Conservation (phyloP, 2,329 filamentous ascomycete species). For the Claviceps sp. region DNA sequence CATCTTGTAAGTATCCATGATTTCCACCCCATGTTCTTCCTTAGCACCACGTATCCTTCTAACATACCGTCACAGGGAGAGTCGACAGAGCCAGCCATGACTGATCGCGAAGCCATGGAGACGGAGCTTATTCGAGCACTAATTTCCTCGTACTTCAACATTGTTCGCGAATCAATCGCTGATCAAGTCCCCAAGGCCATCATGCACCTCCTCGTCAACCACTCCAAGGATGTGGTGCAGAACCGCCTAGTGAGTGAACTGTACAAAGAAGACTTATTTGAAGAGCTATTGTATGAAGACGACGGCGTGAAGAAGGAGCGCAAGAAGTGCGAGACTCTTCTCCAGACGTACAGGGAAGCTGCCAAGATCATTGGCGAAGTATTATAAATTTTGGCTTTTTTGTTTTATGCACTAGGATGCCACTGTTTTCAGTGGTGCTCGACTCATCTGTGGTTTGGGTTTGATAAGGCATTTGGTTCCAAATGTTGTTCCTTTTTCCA, state of each 20-base stretch:
- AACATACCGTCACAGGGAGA: constrained; percentile 29
- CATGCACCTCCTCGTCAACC: constrained; percentile 97
- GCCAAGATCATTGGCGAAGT: constrained; percentile 98
- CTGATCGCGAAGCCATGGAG: constrained; percentile 91
- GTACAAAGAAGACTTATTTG: constrained; percentile 83
- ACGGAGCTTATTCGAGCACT: constrained; percentile 93
- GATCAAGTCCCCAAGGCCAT: constrained; percentile 98
- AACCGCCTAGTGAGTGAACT: constrained; percentile 91
- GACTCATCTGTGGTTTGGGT: not conserved
- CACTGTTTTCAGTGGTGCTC: not conserved
- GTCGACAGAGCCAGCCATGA: constrained; percentile 70
- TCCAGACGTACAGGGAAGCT: constrained; percentile 92
- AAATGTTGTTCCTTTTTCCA: no score
- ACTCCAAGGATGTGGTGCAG: constrained; percentile 95
- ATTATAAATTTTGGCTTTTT: constrained; percentile 36
- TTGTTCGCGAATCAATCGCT: constrained; percentile 94
- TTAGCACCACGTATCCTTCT: not conserved
- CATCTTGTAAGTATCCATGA: constrained; percentile 41
- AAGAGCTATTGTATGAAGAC: constrained; percentile 92
- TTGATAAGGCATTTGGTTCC: no score
- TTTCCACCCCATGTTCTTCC: not conserved
- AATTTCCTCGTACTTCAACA: constrained; percentile 98
- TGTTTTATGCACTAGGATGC: no score
- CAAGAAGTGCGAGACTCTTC: constrained; percentile 94
- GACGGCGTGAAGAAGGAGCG: constrained; percentile 94